These are phyloP conservation scores for Aspergillus costaricaensis DNA, from an alignment of 2,329 filamentous ascomycete genomes.

Conservation along the genomic window DNA sequence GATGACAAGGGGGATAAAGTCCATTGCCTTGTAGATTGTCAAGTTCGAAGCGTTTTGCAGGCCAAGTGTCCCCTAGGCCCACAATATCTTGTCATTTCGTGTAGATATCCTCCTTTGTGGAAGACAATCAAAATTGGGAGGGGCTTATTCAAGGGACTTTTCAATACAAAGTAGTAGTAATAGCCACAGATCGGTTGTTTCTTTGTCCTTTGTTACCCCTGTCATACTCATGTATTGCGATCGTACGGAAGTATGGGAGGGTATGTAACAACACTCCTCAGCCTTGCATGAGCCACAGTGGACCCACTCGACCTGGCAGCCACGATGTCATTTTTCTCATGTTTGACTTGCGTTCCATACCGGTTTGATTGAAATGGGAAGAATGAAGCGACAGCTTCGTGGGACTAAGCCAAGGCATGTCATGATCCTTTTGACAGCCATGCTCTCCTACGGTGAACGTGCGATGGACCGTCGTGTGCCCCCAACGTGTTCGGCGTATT, in stretches of 20 bases:
- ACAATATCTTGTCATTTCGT: neutral
- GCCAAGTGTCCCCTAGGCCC: neutral
- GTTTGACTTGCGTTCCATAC: neutral
- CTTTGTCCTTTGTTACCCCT: constrained; percentile 3
- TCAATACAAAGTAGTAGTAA: neutral
- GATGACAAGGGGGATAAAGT: neutral
- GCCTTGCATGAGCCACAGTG: constrained; percentile 25
- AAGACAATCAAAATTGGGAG: neutral
- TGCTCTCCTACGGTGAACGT: neutral
- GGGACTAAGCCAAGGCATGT: neutral
- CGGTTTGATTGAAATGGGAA: neutral
- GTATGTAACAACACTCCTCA: constrained; percentile 10
- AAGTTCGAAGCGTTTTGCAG: neutral
- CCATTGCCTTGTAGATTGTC: no score
- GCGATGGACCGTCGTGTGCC: neutral
- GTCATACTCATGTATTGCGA: neutral
- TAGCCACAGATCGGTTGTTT: neutral
- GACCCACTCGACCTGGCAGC: constrained; percentile 10
- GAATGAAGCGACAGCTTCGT: neutral
- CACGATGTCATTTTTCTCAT: constrained; percentile 6
- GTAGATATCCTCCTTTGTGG: neutral
- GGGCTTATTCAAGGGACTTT: neutral
- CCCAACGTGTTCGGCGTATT: neutral
- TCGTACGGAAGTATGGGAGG: neutral
- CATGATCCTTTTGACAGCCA: neutral